phyloP scores from a whole-genome alignment of 2,329 filamentous ascomycete species.

The Graphiopsis chlorocephala region DNA sequence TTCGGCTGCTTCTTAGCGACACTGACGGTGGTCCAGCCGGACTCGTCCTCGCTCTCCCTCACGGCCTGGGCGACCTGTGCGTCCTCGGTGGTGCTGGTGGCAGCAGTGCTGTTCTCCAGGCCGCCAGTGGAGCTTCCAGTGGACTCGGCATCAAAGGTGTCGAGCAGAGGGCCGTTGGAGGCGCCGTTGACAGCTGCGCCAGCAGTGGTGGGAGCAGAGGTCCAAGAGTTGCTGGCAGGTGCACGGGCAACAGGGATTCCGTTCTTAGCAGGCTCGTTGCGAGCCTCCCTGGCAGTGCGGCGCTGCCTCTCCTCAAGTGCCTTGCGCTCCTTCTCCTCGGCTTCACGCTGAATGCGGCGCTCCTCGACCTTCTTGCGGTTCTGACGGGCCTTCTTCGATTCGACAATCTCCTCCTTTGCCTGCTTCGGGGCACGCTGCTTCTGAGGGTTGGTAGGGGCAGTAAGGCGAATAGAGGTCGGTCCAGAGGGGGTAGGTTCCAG shows the following conservation, averaged over 20 bases:
- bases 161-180: slow-evolving; percentile 39
- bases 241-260: slow-evolving; percentile 54
- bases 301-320: slow-evolving; percentile 77
- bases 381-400: slow-evolving; percentile 95
- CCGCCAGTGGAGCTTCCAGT: slow-evolving; percentile 40
- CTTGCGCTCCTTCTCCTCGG: slow-evolving; percentile 76
- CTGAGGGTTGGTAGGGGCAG: slow-evolving; percentile 58
- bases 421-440: slow-evolving; percentile 58
- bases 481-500: slow-evolving; percentile 68
- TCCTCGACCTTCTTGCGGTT: slow-evolving; percentile 85
- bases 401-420: slow-evolving; percentile 60
- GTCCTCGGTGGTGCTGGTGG: slow-evolving; percentile 46
- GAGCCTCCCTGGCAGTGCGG: slow-evolving; percentile 74
- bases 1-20: slow-evolving; percentile 55
- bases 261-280: slow-evolving; percentile 80
- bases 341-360: slow-evolving; percentile 70
- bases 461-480: slow-evolving; percentile 76
- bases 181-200: slow-evolving; percentile 20
- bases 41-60: slow-evolving; percentile 48
- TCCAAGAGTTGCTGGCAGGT: slow-evolving; percentile 56
- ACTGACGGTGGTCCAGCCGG: slow-evolving; percentile 60
- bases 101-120: slow-evolving; percentile 36
- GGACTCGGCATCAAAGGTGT: slow-evolving; percentile 49
- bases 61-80: slow-evolving; percentile 56
- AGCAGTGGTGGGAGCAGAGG: slow-evolving; percentile 24